Percentiles rank a stretch among this genome's conserved stretches.
Evolutionary conservation across 2,329 filamentous ascomycete species (phyloP).

Genomic region (Epichloe sylvatica): DNA sequence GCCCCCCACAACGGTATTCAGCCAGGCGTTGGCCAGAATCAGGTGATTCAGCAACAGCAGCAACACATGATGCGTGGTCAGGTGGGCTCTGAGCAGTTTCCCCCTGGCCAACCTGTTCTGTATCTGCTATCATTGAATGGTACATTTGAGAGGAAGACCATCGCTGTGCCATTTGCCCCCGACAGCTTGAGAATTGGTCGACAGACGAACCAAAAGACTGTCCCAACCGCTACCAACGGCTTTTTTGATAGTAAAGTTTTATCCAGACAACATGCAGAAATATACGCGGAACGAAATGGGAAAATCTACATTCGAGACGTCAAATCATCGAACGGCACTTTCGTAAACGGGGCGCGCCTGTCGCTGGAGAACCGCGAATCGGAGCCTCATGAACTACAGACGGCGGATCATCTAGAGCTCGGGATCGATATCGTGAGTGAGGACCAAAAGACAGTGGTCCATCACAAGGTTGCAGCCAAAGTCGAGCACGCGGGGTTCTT

Average conservation of each 20-base stretch:
- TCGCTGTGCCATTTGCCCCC: constrained; percentile 83
- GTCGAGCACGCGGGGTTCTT: constrained; percentile 89
- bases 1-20: constrained; percentile 20
- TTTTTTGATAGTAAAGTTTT: constrained; percentile 98
- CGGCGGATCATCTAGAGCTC: constrained; percentile 81
- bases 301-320: constrained; percentile 95
- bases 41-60: constrained; percentile 27
- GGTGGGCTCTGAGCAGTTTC: constrained; percentile 41
- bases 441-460: constrained; percentile 95
- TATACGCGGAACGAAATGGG: constrained; percentile 73
- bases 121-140: constrained; percentile 84
- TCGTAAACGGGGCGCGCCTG: constrained; percentile 82
- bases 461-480: constrained; percentile 94
- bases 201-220: constrained; percentile 92
- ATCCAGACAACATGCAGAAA: constrained; percentile 88
- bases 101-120: constrained; percentile 58
- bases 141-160: constrained; percentile 94
- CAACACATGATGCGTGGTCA: constrained; percentile 42
- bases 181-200: constrained; percentile 89
- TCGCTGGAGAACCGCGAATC: constrained; percentile 94
- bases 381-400: constrained; percentile 83
- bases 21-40: constrained; percentile 18
- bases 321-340: constrained; percentile 97
- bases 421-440: constrained; percentile 98
- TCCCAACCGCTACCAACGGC: constrained; percentile 80